Conservation (phyloP, 2,329 filamentous ascomycete species). For the Taxawa tesnikishii region DNA sequence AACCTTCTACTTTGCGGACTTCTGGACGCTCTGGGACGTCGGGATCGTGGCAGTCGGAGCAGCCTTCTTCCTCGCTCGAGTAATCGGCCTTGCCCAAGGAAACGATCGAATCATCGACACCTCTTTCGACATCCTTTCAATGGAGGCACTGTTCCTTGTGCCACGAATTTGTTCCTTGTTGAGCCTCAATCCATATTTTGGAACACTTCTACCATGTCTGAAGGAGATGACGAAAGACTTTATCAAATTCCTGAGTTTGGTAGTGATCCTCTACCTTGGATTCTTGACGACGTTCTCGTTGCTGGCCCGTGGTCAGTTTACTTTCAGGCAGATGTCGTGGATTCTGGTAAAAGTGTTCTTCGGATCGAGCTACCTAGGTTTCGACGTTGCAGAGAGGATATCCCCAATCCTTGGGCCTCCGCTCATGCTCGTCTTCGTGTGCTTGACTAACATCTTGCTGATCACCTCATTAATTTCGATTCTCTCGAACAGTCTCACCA, state of each 20-base stretch:
- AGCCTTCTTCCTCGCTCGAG: constrained; percentile 59
- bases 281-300: constrained; percentile 81
- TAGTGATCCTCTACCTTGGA: constrained; percentile 70
- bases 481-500: constrained; percentile 60
- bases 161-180: constrained; percentile 80
- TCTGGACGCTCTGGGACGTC: constrained; percentile 60
- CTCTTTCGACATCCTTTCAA: constrained; percentile 77
- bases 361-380: constrained; percentile 62
- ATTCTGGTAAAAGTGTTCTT: constrained; percentile 73
- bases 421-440: constrained; percentile 59
- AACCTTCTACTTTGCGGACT: constrained; percentile 71
- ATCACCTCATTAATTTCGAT: constrained; percentile 70
- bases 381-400: constrained; percentile 39
- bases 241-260: constrained; percentile 66
- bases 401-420: constrained; percentile 40
- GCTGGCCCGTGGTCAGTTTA: constrained; percentile 58
- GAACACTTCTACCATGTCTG: constrained; percentile 75
- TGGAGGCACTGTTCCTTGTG: constrained; percentile 83
- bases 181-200: constrained; percentile 81
- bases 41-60: constrained; percentile 20
- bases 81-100: constrained; percentile 51
- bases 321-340: constrained; percentile 57
- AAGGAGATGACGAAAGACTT: constrained; percentile 79
- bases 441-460: constrained; percentile 64
- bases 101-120: constrained; percentile 56